These are phyloP conservation scores for Catenaria anguillulae DNA, from an alignment of 371 early-diverging fungal genomes.

Conservation along the genomic window DNA sequence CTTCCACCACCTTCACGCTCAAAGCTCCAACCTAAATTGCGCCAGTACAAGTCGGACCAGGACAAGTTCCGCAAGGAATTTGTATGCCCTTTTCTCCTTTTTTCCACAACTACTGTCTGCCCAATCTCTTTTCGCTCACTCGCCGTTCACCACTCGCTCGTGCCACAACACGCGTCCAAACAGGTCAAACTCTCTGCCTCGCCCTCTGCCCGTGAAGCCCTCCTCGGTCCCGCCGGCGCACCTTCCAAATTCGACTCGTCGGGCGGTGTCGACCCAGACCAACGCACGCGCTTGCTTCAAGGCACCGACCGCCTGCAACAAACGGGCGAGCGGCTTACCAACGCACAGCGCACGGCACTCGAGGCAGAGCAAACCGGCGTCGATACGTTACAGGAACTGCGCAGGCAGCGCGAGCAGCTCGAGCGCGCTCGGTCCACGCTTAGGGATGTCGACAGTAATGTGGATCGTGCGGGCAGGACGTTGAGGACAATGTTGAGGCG, in stretches of 20 bases:
- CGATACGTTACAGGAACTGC: constrained; percentile 58
- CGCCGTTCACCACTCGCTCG: background rate
- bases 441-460: constrained; percentile 69
- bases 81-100: constrained; percentile 33
- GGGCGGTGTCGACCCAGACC: constrained; percentile 38
- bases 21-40: constrained; percentile 52
- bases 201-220: constrained; percentile 21
- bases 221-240: constrained; percentile 16
- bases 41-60: constrained; percentile 57
- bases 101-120: too few relatives aligned
- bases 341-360: constrained; percentile 74
- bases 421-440: constrained; percentile 69
- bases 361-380: constrained; percentile 79
- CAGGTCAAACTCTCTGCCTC: background rate
- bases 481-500: constrained; percentile 81
- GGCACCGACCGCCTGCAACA: constrained; percentile 72
- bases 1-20: constrained; percentile 48
- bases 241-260: background rate
- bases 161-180: constrained; percentile 18
- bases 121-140: background rate
- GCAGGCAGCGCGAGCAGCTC: constrained; percentile 83
- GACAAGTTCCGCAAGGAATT: constrained; percentile 58
- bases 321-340: constrained; percentile 62
- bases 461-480: constrained; percentile 74
- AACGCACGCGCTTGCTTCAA: constrained; percentile 60